These are phyloP conservation scores for Aureobasidium vineae DNA, from an alignment of 2,329 filamentous ascomycete genomes.

Conservation along the genomic window DNA sequence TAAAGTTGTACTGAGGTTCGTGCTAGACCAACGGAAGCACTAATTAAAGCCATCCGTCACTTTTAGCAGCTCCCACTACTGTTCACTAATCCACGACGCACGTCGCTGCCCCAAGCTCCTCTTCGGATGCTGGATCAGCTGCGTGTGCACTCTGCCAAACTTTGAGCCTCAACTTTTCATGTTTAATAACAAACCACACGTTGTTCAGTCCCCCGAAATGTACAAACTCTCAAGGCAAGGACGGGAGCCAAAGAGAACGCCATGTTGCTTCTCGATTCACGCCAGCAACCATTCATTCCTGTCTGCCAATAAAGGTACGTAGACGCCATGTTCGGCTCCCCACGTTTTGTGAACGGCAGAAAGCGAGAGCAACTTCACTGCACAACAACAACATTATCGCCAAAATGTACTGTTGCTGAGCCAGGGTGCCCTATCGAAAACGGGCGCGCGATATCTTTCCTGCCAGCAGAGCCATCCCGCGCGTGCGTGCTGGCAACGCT, in stretches of 20 bases:
- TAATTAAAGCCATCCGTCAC: background rate
- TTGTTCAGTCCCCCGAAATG: background rate
- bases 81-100: background rate
- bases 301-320: constrained; percentile 2
- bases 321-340: constrained; percentile 13
- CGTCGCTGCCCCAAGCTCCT: background rate
- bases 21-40: constrained; percentile 11
- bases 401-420: background rate
- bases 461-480: background rate
- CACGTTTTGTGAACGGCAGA: background rate
- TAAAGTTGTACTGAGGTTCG: constrained; percentile 16
- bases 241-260: background rate
- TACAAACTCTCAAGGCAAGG: background rate
- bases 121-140: background rate
- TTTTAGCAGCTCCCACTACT: constrained; percentile 3
- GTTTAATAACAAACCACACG: background rate
- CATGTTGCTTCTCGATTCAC: background rate
- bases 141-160: background rate
- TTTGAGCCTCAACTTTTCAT: background rate
- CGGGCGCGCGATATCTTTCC: background rate
- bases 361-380: background rate
- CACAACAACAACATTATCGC: background rate
- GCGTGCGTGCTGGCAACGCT: background rate
- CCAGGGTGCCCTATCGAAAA: background rate
- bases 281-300: background rate